Conservation (phyloP, 495 filamentous ascomycete genomes). For the Aspergillus affinis region DNA sequence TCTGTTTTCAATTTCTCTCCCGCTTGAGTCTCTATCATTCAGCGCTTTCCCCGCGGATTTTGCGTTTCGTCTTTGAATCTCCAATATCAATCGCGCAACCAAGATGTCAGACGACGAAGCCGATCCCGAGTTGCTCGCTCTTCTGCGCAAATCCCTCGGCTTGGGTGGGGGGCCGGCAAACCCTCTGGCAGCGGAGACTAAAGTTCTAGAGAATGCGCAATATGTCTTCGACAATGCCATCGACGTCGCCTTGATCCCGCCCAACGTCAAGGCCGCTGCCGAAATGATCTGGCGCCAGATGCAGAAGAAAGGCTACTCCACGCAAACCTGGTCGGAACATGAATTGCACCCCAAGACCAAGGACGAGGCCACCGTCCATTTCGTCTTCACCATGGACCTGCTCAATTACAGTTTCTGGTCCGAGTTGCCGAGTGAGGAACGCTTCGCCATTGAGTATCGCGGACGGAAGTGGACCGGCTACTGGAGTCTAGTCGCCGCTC, state of each 20-base stretch:
- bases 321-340: conserved; percentile 80
- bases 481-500: conserved; percentile 84
- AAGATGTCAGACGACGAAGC: conserved; percentile 86
- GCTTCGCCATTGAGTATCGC: conserved; percentile 78
- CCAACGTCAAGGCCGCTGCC: conserved; percentile 76
- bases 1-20: neutral
- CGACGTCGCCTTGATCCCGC: conserved; percentile 83
- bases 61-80: neutral
- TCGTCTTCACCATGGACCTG: conserved; percentile 95
- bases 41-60: neutral
- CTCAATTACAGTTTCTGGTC: conserved; percentile 98
- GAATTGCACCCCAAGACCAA: conserved; percentile 85
- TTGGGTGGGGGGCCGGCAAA: conserved; percentile 52
- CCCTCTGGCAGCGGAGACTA: conserved; percentile 62
- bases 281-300: conserved; percentile 74
- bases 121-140: conserved; percentile 82
- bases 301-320: conserved; percentile 80
- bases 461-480: conserved; percentile 89
- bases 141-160: conserved; percentile 78
- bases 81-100: conserved; percentile 1
- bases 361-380: conserved; percentile 75
- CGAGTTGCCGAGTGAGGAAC: conserved; percentile 54
- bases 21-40: neutral
- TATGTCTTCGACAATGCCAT: conserved; percentile 90
- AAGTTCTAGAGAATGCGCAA: conserved; percentile 78